Percentiles rank a stretch among this genome's conserved stretches.
phyloP scores from a whole-genome alignment of 305 asterid species.

The Fraxinus latifolia region DNA sequence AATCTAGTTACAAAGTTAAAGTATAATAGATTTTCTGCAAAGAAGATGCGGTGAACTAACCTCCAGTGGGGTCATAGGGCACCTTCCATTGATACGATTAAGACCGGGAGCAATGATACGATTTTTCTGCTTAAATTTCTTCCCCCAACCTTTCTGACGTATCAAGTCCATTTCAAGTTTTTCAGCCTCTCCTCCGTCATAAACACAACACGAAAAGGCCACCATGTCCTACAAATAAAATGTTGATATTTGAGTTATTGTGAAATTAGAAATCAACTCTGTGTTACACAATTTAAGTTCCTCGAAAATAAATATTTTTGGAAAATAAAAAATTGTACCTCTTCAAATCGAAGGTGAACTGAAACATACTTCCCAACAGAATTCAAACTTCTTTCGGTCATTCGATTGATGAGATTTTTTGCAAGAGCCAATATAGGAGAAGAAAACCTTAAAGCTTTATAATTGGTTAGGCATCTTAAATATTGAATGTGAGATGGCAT shows the following conservation, averaged over 20 bases:
- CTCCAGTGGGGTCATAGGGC: conserved; percentile 96
- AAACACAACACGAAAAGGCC: conserved; percentile 83
- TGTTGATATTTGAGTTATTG: conserved; percentile 4
- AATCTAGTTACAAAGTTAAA: neutral
- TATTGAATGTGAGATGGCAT: conserved; percentile 70
- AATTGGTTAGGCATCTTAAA: conserved; percentile 76
- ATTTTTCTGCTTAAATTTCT: conserved; percentile 49
- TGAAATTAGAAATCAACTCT: neutral
- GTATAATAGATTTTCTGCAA: neutral
- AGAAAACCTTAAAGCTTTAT: conserved; percentile 77
- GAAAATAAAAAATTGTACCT: conserved; percentile 38
- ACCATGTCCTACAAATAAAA: conserved; percentile 69
- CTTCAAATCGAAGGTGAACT: conserved; percentile 85
- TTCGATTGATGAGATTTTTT: conserved; percentile 49
- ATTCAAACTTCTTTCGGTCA: conserved; percentile 56
- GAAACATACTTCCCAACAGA: conserved; percentile 68
- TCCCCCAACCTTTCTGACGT: conserved; percentile 77
- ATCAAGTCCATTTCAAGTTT: conserved; percentile 63
- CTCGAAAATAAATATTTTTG: neutral
- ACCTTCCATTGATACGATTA: conserved; percentile 72
- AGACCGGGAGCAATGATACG: conserved; percentile 54
- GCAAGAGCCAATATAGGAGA: conserved; percentile 54
- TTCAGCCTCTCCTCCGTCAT: conserved; percentile 68
- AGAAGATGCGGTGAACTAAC: conserved; percentile 38
- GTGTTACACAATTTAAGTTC: neutral